Conservation (phyloP, 495 filamentous ascomycete species). For the Xylaria intraflava region DNA sequence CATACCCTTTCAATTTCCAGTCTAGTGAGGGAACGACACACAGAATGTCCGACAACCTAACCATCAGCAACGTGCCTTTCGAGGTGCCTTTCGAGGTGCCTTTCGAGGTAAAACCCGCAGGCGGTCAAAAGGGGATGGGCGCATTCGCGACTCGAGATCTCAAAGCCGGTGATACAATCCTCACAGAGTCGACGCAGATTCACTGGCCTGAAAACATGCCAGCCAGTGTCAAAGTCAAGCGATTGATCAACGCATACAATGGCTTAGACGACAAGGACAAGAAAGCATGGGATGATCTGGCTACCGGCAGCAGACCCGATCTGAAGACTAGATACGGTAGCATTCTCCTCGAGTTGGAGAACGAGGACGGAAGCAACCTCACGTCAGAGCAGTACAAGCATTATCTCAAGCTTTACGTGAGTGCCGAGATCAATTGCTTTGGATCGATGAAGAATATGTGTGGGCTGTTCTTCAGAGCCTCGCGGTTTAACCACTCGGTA, state of each 20-base stretch:
- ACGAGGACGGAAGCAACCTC: neutral
- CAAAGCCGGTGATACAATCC: neutral
- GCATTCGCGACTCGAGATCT: slow-evolving; percentile 3
- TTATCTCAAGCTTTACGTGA: neutral
- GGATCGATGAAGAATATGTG: neutral
- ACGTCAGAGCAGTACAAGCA: neutral
- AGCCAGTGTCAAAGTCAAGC: neutral
- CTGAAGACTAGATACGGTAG: neutral
- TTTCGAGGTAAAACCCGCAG: neutral
- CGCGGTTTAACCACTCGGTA: slow-evolving; percentile 7
- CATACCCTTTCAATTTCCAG: no score
- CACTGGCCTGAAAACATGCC: neutral
- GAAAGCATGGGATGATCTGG: neutral
- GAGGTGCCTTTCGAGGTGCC: neutral
- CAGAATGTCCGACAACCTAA: neutral
- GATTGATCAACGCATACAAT: neutral
- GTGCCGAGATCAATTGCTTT: neutral
- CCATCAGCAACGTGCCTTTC: neutral
- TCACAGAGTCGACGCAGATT: neutral
- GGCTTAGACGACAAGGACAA: neutral
- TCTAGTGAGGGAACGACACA: no score
- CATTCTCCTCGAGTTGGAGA: neutral
- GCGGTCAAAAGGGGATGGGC: neutral
- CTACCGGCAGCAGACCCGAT: neutral
- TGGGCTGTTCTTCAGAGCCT: neutral